Evolutionary conservation across 768 basidiomycete genomes (phyloP).

Genomic region (Asterophora lycoperdoides): DNA sequence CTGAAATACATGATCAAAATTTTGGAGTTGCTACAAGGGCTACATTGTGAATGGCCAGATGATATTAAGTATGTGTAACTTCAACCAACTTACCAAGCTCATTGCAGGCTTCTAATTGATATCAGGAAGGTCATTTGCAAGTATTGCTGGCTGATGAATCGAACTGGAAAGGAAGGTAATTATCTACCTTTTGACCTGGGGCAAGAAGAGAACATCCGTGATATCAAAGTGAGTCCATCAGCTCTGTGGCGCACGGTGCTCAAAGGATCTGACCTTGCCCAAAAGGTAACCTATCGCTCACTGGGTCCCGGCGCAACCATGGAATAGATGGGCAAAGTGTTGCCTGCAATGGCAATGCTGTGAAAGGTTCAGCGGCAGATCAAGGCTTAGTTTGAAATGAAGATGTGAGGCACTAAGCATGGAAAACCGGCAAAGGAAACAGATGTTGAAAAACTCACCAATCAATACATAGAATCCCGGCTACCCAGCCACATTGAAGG

Average conservation of each 20-base stretch:
- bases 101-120: too few species aligned
- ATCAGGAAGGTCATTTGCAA: slow-evolving; percentile 13
- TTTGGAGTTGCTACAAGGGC: slow-evolving; percentile 30
- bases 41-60: slow-evolving; percentile 27
- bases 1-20: slow-evolving; percentile 30
- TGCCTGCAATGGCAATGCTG: slow-evolving; percentile 25
- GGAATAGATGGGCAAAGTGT: slow-evolving; percentile 28
- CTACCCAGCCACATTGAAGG: too few species aligned
- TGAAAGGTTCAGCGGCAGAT: too few species aligned
- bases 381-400: too few species aligned
- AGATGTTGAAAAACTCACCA: too few species aligned
- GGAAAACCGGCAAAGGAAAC: too few species aligned
- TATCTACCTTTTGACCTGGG: slow-evolving; percentile 15
- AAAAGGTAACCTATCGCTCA: slow-evolving; percentile 23
- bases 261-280: too few species aligned
- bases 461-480: too few species aligned
- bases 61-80: slow-evolving; percentile 22
- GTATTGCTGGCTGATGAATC: slow-evolving; percentile 22
- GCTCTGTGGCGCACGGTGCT: too few species aligned
- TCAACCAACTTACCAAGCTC: too few species aligned
- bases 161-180: slow-evolving; percentile 5
- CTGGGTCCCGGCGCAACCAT: slow-evolving; percentile 29
- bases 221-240: slow-evolving; percentile 1
- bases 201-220: slow-evolving; percentile 22
- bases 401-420: too few species aligned